Evolutionary conservation across 1,139 yeast genomes (phyloP).

Genomic region (Geotrichum restrictum): DNA sequence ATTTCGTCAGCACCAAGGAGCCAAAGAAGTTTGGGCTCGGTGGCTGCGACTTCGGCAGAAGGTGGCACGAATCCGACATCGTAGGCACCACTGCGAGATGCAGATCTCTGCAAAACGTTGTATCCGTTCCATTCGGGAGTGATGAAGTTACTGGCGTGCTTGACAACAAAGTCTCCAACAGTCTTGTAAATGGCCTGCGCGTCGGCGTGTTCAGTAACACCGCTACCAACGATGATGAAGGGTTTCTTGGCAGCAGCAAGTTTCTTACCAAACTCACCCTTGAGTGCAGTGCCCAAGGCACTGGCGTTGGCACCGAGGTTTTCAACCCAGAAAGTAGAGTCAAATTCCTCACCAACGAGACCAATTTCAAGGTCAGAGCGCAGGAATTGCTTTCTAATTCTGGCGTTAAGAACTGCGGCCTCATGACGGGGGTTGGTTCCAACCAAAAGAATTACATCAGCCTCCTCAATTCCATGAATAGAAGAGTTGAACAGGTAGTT

Average conservation of each 20-base stretch:
- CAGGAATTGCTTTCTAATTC: conserved; percentile 82
- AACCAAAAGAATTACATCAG: conserved; percentile 71
- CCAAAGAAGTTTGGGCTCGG: conserved; percentile 71
- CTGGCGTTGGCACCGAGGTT: conserved; percentile 61
- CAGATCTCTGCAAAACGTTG: conserved; percentile 78
- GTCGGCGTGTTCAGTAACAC: conserved; percentile 67
- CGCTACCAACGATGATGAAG: conserved; percentile 77
- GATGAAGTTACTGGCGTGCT: conserved; percentile 55
- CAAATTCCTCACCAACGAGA: conserved; percentile 72
- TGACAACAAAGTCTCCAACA: conserved; percentile 60
- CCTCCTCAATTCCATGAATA: conserved; percentile 75
- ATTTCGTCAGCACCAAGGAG: conserved; percentile 84
- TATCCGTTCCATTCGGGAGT: conserved; percentile 79
- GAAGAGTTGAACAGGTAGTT: conserved; percentile 79
- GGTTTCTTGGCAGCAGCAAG: conserved; percentile 68
- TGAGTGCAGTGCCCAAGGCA: conserved; percentile 57
- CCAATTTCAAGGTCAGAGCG: conserved; percentile 60
- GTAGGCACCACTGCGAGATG: conserved; percentile 80
- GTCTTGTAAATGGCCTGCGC: conserved; percentile 58
- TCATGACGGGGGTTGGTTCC: conserved; percentile 90
- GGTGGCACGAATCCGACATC: conserved; percentile 74
- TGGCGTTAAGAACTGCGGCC: conserved; percentile 82
- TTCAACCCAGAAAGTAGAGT: conserved; percentile 66
- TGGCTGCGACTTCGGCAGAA: conserved; percentile 46
- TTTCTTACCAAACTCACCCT: conserved; percentile 67